Conservation (phyloP, 202 grass and related monocot genomes). For the Carex sylvatica region DNA sequence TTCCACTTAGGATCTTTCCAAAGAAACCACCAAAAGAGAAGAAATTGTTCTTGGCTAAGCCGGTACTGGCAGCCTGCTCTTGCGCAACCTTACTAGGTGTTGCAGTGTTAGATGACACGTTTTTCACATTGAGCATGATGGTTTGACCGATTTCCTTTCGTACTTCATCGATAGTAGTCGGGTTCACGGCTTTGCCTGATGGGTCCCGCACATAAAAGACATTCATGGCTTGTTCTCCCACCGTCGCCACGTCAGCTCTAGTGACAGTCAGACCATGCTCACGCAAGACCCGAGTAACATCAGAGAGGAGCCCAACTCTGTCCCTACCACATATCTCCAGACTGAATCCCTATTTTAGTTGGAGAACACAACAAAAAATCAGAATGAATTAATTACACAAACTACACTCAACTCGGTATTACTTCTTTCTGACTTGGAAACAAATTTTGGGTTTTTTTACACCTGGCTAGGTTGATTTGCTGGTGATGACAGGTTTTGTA, state of each 20-base stretch:
- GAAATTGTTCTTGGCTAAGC: slow-evolving; percentile 43
- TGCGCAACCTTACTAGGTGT: slow-evolving; percentile 10
- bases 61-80: slow-evolving; percentile 6
- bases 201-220: slow-evolving; percentile 80
- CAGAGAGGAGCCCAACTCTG: slow-evolving; percentile 85
- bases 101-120: slow-evolving; percentile 31
- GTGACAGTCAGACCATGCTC: slow-evolving; percentile 82
- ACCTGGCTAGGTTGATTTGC: no score
- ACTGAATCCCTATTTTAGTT: slow-evolving; percentile 61
- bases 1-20: slow-evolving; percentile 49
- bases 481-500: not conserved
- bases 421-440: not conserved
- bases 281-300: slow-evolving; percentile 77
- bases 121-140: slow-evolving; percentile 89
- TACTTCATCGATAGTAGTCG: slow-evolving; percentile 70
- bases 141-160: slow-evolving; percentile 68
- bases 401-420: not conserved
- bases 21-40: slow-evolving; percentile 91
- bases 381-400: not conserved
- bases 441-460: not conserved
- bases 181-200: slow-evolving; percentile 72
- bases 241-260: slow-evolving; percentile 89
- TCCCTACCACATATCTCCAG: slow-evolving; percentile 87
- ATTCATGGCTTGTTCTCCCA: slow-evolving; percentile 75
- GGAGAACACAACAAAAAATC: not conserved